These are phyloP conservation scores for Helichrysum umbraculigerum DNA, from an alignment of 129 eudicot species.

Conservation along the genomic window DNA sequence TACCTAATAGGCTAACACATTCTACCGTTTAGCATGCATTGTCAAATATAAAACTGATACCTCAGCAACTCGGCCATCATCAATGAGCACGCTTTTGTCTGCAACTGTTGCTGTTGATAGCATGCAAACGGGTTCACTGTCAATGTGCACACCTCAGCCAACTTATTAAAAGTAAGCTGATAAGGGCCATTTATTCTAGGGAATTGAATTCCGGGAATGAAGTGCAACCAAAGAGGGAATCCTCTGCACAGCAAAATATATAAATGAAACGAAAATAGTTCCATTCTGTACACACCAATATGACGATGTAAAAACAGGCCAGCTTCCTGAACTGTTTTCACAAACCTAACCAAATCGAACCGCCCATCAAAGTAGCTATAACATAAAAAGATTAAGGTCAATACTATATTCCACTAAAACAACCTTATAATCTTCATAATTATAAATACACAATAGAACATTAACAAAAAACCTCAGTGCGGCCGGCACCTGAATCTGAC, in stretches of 20 bases:
- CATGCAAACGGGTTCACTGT: no score
- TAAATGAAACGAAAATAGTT: conserved; percentile 28
- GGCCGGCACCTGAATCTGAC: no score
- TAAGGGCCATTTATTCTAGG: conserved; percentile 63
- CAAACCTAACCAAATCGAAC: conserved; percentile 68
- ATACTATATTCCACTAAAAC: no score
- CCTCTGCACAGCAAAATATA: conserved; percentile 50
- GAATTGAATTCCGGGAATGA: conserved; percentile 78
- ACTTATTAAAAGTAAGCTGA: no score
- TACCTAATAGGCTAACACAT: no score
- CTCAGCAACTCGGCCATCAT: no score
- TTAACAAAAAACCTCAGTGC: no score
- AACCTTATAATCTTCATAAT: not conserved
- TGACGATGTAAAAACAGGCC: conserved; percentile 77
- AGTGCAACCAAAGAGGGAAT: conserved; percentile 84
- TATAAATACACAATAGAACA: not conserved
- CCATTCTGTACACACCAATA: conserved; percentile 87
- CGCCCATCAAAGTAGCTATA: conserved; percentile 74
- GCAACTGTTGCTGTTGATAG: no score
- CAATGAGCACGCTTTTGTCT: no score
- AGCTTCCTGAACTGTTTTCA: conserved; percentile 72
- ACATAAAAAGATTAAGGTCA: not conserved
- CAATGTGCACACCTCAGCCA: no score
- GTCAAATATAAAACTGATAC: no score
- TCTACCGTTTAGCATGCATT: no score